Evolutionary conservation across 495 filamentous ascomycete species (phyloP).

Genomic region (Hyaloscypha finlandica): DNA sequence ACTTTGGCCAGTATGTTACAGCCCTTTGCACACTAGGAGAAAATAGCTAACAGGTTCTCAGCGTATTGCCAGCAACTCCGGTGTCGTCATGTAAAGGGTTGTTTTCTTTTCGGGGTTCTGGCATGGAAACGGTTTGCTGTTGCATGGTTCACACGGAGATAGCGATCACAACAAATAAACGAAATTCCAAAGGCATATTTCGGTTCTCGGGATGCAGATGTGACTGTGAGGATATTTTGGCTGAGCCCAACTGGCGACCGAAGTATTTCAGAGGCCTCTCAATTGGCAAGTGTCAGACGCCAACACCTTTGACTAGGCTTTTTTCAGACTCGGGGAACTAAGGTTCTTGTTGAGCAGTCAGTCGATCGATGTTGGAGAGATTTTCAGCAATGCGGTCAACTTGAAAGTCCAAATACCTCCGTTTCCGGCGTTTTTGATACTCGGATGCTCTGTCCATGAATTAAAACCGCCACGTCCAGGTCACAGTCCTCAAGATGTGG

Average conservation of each 20-base stretch:
- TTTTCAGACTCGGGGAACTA: too few species aligned
- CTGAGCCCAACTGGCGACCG: background rate
- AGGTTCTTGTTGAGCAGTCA: too few species aligned
- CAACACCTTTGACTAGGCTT: too few species aligned
- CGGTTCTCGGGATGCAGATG: background rate
- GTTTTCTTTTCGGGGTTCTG: slow-evolving; percentile 35
- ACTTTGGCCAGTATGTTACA: slow-evolving; percentile 87
- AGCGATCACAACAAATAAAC: slow-evolving; percentile 25
- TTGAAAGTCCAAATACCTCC: too few species aligned
- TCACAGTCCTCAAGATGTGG: too few species aligned
- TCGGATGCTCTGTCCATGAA: too few species aligned
- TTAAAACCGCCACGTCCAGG: too few species aligned
- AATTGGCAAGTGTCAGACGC: too few species aligned
- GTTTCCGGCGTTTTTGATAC: too few species aligned
- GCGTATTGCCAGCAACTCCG: slow-evolving; percentile 99
- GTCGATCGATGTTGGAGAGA: too few species aligned
- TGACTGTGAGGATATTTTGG: background rate
- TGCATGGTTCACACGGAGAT: slow-evolving; percentile 21
- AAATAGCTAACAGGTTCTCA: slow-evolving; percentile 36
- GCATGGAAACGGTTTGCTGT: slow-evolving; percentile 34
- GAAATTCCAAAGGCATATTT: slow-evolving; percentile 1
- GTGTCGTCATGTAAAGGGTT: slow-evolving; percentile 93
- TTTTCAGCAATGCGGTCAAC: too few species aligned
- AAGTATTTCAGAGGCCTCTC: background rate
- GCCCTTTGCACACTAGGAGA: background rate